These are phyloP conservation scores for Talaromyces stipitatus DNA, from an alignment of 495 filamentous ascomycete genomes.

Conservation along the genomic window DNA sequence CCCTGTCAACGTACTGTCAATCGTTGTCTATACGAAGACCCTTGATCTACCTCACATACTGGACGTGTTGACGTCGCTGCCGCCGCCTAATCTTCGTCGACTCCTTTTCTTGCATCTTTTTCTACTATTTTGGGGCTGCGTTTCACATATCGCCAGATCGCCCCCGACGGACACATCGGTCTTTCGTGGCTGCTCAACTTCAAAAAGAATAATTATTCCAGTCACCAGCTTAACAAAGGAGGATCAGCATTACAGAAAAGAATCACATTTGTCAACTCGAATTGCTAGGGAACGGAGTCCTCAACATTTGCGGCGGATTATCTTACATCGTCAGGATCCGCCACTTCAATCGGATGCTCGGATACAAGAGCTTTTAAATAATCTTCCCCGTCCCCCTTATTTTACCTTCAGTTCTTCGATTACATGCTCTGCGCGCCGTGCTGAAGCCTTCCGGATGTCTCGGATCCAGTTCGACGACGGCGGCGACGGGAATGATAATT, in stretches of 20 bases:
- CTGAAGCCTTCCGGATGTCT: not conserved
- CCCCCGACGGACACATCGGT: not conserved
- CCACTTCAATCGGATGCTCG: constrained; percentile 25
- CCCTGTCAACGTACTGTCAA: not conserved
- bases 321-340: constrained; percentile 17
- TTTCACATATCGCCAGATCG: not conserved
- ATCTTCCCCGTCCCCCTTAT: constrained; percentile 13
- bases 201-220: not conserved
- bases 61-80: not conserved
- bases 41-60: not conserved
- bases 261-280: not conserved
- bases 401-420: not conserved
- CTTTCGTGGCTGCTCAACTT: not conserved
- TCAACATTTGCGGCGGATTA: not conserved
- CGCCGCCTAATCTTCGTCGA: not conserved
- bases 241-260: not conserved
- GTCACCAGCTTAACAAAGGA: too few relatives aligned
- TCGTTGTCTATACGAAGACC: not conserved
- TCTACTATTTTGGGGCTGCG: not conserved
- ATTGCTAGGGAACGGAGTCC: not conserved
- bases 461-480: not conserved
- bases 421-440: not conserved
- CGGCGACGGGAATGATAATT: constrained; percentile 11
- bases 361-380: constrained; percentile 9
- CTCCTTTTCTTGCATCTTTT: not conserved